Evolutionary conservation across 345 rosid genomes (phyloP), one percentile per base, ranked within the genome.

Genomic region (Sapria himalayana): DNA sequence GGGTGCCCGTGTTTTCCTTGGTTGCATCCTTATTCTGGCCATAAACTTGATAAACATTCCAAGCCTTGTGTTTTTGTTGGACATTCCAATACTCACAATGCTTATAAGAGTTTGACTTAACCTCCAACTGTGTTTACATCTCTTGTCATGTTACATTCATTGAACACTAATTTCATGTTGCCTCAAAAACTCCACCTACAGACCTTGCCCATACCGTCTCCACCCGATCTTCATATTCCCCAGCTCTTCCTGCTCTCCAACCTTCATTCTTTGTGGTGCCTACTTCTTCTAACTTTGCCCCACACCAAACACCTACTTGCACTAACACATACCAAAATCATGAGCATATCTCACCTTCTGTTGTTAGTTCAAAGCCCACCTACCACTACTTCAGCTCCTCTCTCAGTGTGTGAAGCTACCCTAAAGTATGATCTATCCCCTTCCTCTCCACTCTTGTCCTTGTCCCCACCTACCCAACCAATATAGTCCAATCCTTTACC

Each of bases 1-100:
- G 22, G 37, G 9, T 43, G 48, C 8, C 15, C 31, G 11, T 43
- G 37, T 10, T 43, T 13, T 17, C 48, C 48, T 9, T 27, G 22
- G n/a, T 19, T 29, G 8, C 41, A 19, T 5, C 36, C 48, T 2
- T 43, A 43, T 11, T 4, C 46, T 15, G 3, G 11, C 9, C 31
- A 12, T 16, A 25, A 43, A 9, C 8, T 7, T 2, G 21, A 11
- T 15, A 10, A 19, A 5, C 41, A 19, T 7, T 37, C 20, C 6
- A 6, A 9, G 4, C 41, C 16, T n/a, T 37, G 19, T n/a, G 3
- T 37, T 19, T 15, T 17, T n/a, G 1, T 37, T 6, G 16, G 41
- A 9, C 18, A 41, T 41, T 20, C 16, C 15, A 9, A 15, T 5
- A 41, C n/a, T 22, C 16, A 41, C 10, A 41, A 32, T 13, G 45